phyloP scores from a whole-genome alignment of 1,284 basidiomycete genomes.

The Trichosporon ovoides region DNA sequence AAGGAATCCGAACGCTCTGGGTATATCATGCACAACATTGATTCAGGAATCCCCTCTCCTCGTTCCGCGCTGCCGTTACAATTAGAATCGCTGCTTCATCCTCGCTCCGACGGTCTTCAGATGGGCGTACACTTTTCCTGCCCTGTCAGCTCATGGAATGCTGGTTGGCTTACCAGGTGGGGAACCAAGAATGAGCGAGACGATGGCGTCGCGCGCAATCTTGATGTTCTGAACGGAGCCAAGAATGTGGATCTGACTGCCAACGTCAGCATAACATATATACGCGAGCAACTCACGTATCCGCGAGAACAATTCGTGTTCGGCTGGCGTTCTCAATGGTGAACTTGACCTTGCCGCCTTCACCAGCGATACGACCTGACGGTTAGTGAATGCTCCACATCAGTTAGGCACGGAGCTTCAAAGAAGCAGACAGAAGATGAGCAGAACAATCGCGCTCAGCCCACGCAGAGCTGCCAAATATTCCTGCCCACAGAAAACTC shows the following conservation, averaged over 20 bases:
- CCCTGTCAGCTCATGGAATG: conserved; percentile 7
- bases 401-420: too few species aligned
- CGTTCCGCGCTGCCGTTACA: not conserved
- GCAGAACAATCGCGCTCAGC: too few species aligned
- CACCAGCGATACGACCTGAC: conserved; percentile 87
- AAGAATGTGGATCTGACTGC: conserved; percentile 56
- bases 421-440: too few species aligned
- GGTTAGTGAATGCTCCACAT: too few species aligned
- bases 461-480: too few species aligned
- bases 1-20: not conserved
- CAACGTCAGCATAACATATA: not conserved
- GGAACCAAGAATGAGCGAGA: conserved; percentile 88
- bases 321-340: conserved; percentile 96
- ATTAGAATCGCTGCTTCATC: conserved; percentile 73
- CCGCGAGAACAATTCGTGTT: conserved; percentile 92
- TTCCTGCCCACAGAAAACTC: too few species aligned
- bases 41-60: not conserved
- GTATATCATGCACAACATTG: conserved; percentile 24
- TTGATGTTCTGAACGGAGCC: conserved; percentile 76
- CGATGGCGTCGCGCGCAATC: conserved; percentile 90
- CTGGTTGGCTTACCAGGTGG: conserved; percentile 63
- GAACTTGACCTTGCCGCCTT: conserved; percentile 97
- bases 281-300: conserved; percentile 63
- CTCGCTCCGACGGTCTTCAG: conserved; percentile 84
- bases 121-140: conserved; percentile 81